Evolutionary conservation across 169 alveolate genomes (phyloP).

Genomic region (Pseudocohnilembus persalinus): DNA sequence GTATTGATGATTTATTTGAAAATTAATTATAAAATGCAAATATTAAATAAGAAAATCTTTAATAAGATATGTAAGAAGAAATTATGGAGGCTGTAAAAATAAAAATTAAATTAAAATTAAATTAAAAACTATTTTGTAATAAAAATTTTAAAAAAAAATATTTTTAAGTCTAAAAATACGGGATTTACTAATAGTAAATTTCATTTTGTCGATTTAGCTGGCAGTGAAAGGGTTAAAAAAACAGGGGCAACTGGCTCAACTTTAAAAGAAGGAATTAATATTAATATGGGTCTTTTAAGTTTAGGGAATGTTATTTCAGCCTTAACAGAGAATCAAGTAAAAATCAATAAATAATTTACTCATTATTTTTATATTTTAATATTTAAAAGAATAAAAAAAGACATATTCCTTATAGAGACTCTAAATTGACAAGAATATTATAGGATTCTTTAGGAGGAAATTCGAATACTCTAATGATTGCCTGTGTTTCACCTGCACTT

Average conservation of each 20-base stretch:
- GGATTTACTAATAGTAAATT: slow-evolving; percentile 75
- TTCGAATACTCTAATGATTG: slow-evolving; percentile 90
- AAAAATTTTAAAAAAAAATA: too few relatives aligned
- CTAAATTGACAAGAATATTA: slow-evolving; percentile 88
- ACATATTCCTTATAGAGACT: slow-evolving; percentile 88
- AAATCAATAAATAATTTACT: not conserved
- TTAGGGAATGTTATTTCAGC: slow-evolving; percentile 85
- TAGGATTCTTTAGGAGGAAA: slow-evolving; percentile 92
- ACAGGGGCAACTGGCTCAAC: slow-evolving; percentile 84
- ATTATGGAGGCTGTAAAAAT: slow-evolving; percentile 21
- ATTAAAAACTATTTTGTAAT: too few relatives aligned
- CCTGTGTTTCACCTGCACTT: slow-evolving; percentile 88
- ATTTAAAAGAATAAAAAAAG: slow-evolving; percentile 39
- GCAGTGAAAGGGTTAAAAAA: slow-evolving; percentile 84
- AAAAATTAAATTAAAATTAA: too few relatives aligned
- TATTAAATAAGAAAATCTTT: slow-evolving; percentile 29
- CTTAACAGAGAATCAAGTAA: slow-evolving; percentile 66
- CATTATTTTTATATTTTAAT: slow-evolving; percentile 44
- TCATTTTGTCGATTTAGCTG: slow-evolving; percentile 90
- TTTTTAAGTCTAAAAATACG: slow-evolving; percentile 18
- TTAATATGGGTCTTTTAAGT: slow-evolving; percentile 70
- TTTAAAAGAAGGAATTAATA: slow-evolving; percentile 80
- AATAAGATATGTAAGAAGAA: slow-evolving; percentile 8
- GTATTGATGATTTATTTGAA: slow-evolving; percentile 49
- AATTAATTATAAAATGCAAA: slow-evolving; percentile 36